These are phyloP conservation scores for Fusarium sulawesiense DNA, from an alignment of 2,329 filamentous ascomycete genomes.

Conservation along the genomic window DNA sequence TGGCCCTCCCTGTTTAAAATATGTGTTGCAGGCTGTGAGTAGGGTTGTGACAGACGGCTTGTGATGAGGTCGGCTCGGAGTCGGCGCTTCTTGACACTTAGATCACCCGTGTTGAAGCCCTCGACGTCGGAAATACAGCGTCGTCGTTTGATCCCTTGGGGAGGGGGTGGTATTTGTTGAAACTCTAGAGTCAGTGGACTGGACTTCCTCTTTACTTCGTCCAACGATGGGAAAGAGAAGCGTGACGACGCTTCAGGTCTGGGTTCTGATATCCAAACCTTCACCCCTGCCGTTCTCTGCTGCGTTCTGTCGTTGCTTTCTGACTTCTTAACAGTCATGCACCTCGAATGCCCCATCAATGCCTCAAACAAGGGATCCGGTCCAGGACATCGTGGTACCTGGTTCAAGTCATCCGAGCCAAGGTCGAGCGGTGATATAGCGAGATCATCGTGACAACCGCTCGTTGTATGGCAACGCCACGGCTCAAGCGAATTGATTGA, in stretches of 20 bases:
- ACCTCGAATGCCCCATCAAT: conserved; percentile 30
- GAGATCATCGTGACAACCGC: conserved; percentile 41
- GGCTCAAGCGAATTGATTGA: conserved; percentile 42
- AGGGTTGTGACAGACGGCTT: conserved; percentile 75
- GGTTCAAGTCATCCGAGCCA: conserved; percentile 25
- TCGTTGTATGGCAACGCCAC: conserved; percentile 35
- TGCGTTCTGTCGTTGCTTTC: background rate
- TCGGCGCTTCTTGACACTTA: conserved; percentile 74
- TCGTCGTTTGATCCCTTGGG: conserved; percentile 58
- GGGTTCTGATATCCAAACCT: conserved; percentile 2
- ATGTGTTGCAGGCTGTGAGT: conserved; percentile 75
- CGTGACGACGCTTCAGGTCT: background rate
- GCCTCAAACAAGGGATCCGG: conserved; percentile 39
- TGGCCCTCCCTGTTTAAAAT: conserved; percentile 71
- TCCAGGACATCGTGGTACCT: conserved; percentile 40
- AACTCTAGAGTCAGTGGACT: conserved; percentile 27
- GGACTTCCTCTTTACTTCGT: background rate
- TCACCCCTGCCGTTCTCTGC: background rate
- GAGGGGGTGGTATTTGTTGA: background rate
- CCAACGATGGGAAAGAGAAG: conserved; percentile 33
- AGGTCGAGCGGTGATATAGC: conserved; percentile 35
- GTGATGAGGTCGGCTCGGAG: conserved; percentile 73
- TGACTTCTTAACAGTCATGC: background rate
- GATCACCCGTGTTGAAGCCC: conserved; percentile 61
- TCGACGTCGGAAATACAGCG: conserved; percentile 69